Evolutionary conservation across 768 basidiomycete genomes (phyloP).

Genomic region (Suillus fuscotomentosus): DNA sequence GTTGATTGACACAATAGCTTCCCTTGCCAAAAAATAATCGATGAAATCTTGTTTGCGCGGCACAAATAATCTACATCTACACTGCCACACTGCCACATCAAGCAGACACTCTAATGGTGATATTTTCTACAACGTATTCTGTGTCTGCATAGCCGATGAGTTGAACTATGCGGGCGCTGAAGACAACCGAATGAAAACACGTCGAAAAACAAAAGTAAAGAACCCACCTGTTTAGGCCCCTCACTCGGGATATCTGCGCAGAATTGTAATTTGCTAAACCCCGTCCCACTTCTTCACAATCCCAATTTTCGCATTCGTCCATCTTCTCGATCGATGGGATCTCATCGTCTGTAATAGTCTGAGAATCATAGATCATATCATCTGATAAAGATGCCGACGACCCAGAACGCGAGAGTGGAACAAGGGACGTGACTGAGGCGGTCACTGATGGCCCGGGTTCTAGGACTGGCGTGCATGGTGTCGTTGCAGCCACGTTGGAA

Average conservation of each 20-base stretch:
- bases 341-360: slow-evolving; percentile 32
- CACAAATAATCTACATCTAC: slow-evolving; percentile 20
- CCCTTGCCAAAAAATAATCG: slow-evolving; percentile 7
- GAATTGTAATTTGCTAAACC: slow-evolving; percentile 97
- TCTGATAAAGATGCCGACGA: slow-evolving; percentile 34
- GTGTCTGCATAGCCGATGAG: slow-evolving; percentile 92
- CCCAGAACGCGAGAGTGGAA: slow-evolving; percentile 39
- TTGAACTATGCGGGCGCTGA: slow-evolving; percentile 75
- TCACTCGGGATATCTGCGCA: slow-evolving; percentile 83
- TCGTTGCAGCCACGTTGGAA: slow-evolving; percentile 34
- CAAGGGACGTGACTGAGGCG: slow-evolving; percentile 46
- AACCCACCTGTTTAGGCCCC: slow-evolving; percentile 87
- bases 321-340: slow-evolving; percentile 24
- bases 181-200: slow-evolving; percentile 10
- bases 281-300: slow-evolving; percentile 87
- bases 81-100: slow-evolving; percentile 54
- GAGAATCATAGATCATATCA: slow-evolving; percentile 22
- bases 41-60: slow-evolving; percentile 10
- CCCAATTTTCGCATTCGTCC: slow-evolving; percentile 53
- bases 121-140: slow-evolving; percentile 96
- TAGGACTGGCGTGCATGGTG: slow-evolving; percentile 45
- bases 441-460: slow-evolving; percentile 41
- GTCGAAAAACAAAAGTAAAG: background rate
- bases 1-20: background rate
- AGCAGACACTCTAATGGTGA: slow-evolving; percentile 68